These are phyloP conservation scores for Venturiaceae sp. DNA, from an alignment of 2,329 filamentous ascomycete species.

Conservation along the genomic window DNA sequence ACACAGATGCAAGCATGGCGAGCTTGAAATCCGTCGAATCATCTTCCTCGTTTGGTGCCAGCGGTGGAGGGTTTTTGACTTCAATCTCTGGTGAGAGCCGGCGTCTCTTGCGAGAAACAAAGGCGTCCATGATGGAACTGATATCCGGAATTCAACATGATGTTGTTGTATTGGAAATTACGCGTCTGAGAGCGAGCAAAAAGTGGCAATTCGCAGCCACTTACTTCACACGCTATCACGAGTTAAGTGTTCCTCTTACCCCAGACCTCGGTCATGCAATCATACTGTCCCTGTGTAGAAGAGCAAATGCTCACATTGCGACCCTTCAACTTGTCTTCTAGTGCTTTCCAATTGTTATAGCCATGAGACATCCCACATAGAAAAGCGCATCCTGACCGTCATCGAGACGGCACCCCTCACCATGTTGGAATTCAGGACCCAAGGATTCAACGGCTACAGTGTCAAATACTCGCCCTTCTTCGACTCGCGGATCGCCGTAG, in stretches of 20 bases:
- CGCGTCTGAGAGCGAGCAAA: too few species aligned
- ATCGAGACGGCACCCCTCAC: constrained; percentile 13
- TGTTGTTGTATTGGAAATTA: not conserved
- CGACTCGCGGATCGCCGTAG: constrained; percentile 86
- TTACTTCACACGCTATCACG: not conserved
- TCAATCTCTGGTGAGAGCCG: constrained; percentile 13
- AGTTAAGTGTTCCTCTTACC: not conserved
- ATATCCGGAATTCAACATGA: not conserved
- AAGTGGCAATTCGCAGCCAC: not conserved
- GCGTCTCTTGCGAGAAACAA: constrained; percentile 26
- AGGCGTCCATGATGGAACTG: constrained; percentile 23
- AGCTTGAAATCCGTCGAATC: constrained; percentile 85
- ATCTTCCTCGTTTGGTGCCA: constrained; percentile 22
- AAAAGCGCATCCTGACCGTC: not conserved
- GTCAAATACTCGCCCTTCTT: constrained; percentile 99
- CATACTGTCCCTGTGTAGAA: not conserved
- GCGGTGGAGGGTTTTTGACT: not conserved
- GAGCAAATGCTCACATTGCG: not conserved
- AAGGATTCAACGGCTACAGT: constrained; percentile 90
- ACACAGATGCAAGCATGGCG: constrained; percentile 69
- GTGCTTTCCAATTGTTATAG: not conserved
- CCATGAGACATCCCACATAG: constrained; percentile 1
- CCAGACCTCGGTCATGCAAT: not conserved
- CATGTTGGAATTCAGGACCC: constrained; percentile 91
- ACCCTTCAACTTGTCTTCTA: not conserved